phyloP scores from a whole-genome alignment of 78 protist genomes.

The Speleostelium caveatum region DNA sequence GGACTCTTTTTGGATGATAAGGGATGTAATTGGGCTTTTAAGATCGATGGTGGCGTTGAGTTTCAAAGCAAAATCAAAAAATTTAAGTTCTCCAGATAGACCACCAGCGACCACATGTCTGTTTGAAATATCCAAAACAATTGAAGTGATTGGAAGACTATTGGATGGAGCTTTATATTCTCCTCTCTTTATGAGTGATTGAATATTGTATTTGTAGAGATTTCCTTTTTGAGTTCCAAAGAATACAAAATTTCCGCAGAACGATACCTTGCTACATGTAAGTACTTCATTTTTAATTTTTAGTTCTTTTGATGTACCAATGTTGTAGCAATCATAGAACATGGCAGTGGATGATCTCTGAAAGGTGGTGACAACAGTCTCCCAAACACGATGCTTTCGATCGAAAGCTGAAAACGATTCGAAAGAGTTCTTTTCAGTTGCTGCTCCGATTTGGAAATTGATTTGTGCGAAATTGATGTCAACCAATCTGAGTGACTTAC shows the following conservation, averaged over 20 bases:
- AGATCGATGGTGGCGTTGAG: neutral
- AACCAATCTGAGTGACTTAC: slow-evolving; percentile 3
- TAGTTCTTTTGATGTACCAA: neutral
- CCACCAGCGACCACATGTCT: slow-evolving; percentile 10
- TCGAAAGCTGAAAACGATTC: neutral
- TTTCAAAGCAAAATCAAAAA: slow-evolving; percentile 39
- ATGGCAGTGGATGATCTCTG: neutral
- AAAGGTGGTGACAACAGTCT: slow-evolving; percentile 3
- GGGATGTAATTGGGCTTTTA: neutral
- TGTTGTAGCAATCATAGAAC: slow-evolving; percentile 1
- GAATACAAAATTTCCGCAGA: slow-evolving; percentile 84
- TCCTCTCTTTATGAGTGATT: slow-evolving; percentile 64
- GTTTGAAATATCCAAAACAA: slow-evolving; percentile 48
- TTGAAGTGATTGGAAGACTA: neutral
- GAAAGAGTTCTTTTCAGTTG: no score
- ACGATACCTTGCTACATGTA: slow-evolving; percentile 19
- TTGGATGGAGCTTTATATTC: neutral
- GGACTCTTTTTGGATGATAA: slow-evolving; percentile 46
- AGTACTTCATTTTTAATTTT: no score
- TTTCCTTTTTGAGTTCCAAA: slow-evolving; percentile 61
- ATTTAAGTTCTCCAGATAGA: slow-evolving; percentile 16
- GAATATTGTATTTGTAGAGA: slow-evolving; percentile 58
- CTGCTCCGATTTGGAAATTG: neutral
- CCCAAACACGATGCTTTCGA: slow-evolving; percentile 48
- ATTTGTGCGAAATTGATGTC: neutral